Conservation (phyloP, 2,329 filamentous ascomycete genomes). For the Alternaria infectoria region DNA sequence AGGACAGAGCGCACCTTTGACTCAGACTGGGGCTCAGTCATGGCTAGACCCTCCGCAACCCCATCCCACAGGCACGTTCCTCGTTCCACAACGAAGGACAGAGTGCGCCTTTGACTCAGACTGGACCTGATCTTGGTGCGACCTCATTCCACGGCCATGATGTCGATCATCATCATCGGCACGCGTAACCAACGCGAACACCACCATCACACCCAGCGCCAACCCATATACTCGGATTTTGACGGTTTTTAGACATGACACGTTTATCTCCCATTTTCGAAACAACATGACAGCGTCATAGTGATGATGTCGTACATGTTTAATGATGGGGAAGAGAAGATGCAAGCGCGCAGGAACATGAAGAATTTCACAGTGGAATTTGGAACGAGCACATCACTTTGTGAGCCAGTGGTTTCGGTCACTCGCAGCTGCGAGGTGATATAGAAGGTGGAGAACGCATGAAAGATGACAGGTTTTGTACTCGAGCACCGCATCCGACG, state of each 20-base stretch:
- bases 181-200: neutral
- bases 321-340: neutral
- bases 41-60: neutral
- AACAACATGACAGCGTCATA: neutral
- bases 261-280: neutral
- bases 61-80: neutral
- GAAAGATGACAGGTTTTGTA: neutral
- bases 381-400: neutral
- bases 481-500: neutral
- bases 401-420: neutral
- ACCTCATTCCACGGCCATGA: neutral
- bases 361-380: neutral
- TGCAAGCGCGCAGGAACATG: neutral
- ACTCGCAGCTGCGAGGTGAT: neutral
- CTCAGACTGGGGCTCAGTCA: neutral
- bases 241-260: neutral
- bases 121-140: fast-evolving
- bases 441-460: neutral
- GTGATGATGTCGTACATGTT: neutral
- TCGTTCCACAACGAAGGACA: neutral
- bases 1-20: neutral
- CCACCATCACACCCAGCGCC: neutral
- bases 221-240: neutral
- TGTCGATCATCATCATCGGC: neutral
- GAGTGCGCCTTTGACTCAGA: neutral